These are phyloP conservation scores for Fusarium burgessii DNA, from an alignment of 2,329 filamentous ascomycete genomes.

Conservation along the genomic window DNA sequence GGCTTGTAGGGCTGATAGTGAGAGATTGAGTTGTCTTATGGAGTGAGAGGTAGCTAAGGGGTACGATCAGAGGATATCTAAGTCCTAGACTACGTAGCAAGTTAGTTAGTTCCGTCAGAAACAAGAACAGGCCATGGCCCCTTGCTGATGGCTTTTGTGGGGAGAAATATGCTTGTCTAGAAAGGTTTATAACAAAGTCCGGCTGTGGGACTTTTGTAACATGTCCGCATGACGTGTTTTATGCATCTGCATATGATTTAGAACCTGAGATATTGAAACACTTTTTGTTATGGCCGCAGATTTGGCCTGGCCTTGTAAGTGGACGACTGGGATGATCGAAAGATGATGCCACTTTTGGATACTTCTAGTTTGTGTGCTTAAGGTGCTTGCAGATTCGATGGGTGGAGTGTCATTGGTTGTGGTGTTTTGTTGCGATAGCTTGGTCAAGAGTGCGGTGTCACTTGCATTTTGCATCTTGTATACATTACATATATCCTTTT, in stretches of 20 bases:
- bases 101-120: constrained; percentile 1
- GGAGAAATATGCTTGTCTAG: neutral
- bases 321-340: constrained; percentile 11
- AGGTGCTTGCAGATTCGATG: neutral
- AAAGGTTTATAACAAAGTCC: neutral
- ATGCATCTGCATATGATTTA: constrained; percentile 4
- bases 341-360: constrained; percentile 20
- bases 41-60: constrained; percentile 9
- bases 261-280: neutral
- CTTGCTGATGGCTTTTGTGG: constrained; percentile 2
- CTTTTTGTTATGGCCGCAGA: constrained; percentile 6
- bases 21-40: constrained; percentile 8
- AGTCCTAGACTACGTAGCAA: neutral
- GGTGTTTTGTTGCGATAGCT: neutral
- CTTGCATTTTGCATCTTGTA: constrained; percentile 8
- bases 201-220: constrained; percentile 25
- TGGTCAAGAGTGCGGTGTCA: constrained; percentile 6
- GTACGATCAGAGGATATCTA: constrained; percentile 8
- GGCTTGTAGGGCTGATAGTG: constrained; percentile 31
- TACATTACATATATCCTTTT: neutral
- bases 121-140: neutral
- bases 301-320: neutral
- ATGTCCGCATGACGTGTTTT: constrained; percentile 18
- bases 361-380: neutral
- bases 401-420: neutral